Base-by-base conservation (phyloP, 2,329 filamentous ascomycete species). In the Pleomassaria siparia region DNA sequence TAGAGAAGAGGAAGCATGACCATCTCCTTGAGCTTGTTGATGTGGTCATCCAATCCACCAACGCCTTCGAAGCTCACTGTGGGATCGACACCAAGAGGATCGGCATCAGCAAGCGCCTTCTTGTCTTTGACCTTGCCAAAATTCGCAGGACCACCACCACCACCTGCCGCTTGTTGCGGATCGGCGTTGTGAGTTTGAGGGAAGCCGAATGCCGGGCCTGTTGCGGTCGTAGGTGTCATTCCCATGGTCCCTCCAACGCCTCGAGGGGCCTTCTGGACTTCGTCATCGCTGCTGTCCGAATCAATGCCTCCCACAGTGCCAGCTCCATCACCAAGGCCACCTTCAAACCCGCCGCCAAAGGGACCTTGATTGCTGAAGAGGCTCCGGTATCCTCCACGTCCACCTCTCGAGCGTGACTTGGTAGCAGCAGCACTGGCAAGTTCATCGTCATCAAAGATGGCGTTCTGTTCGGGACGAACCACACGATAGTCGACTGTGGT, bases 11-110 rank as follows among this genome's bases (percentile, higher is more conserved):
- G 94, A 51, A 99, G 80, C 56, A 92, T 88, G 15, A 99, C 92
- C 94, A 99, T 99, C 74, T 99, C 94, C 72, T 99, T 97, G 53
- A 99, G 79, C 70, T 96, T 90, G 66, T 96, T 91, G 66, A 99
- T 96, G 66, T 97, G 92, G 28, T 89, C 87, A 67, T 95, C 86
- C 36, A 99, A 75, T 32, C 94, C 94, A 64, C 94, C 94, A 46
- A 99, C 91, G 56, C 91, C 89, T 69, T 89, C 92, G 68, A 99
- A 96, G 65, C 91, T 91, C 52, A 99, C 90, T 62, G 84, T 92
- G 64, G 92, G 77, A 65, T 97, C 91, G 26, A 99, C 91, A 9
- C 94, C 94, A 3, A 99, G 80, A 36, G 94, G 94, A 66, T 97
- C 94, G 3, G 91, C 89, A 74, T 99, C 94, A 18, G 92, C 92